Evolutionary conservation across 2,329 filamentous ascomycete species (phyloP).

Genomic region (Ascosphaera pollenicola): DNA sequence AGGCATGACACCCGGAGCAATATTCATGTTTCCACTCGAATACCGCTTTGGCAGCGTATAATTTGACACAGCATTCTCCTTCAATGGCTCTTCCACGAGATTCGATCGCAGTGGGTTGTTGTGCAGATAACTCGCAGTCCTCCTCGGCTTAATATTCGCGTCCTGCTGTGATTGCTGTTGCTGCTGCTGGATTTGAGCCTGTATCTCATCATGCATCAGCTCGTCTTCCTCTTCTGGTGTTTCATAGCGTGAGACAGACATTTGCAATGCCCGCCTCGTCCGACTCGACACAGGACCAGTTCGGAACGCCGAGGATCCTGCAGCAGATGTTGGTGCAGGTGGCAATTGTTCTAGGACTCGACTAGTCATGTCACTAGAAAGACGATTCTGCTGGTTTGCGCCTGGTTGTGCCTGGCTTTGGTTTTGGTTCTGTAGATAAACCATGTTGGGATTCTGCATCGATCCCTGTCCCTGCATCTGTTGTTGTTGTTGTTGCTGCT

Average conservation of each 20-base stretch:
- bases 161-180: constrained; percentile 3
- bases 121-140: constrained; percentile 4
- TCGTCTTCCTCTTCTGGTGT: constrained; percentile 94
- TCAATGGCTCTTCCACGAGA: not conserved
- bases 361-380: constrained; percentile 1
- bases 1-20: constrained; percentile 1
- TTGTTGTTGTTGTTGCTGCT: constrained; percentile 1
- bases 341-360: constrained; percentile 1
- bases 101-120: not conserved
- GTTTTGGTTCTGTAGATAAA: not conserved
- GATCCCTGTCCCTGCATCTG: not conserved
- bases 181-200: constrained; percentile 30
- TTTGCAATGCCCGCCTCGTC: constrained; percentile 52
- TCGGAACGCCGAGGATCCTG: constrained; percentile 6
- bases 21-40: not conserved
- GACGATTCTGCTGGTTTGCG: not conserved
- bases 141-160: constrained; percentile 7
- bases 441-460: not conserved
- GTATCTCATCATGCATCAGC: constrained; percentile 69
- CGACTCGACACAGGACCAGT: constrained; percentile 48
- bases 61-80: constrained; percentile 1
- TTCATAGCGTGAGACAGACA: constrained; percentile 66
- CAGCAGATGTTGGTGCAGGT: constrained; percentile 2
- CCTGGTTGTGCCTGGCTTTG: not conserved
- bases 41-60: constrained; percentile 1